These are phyloP conservation scores for Rhizophagus clarus DNA, from an alignment of 192 early-diverging fungal genomes.

Conservation along the genomic window DNA sequence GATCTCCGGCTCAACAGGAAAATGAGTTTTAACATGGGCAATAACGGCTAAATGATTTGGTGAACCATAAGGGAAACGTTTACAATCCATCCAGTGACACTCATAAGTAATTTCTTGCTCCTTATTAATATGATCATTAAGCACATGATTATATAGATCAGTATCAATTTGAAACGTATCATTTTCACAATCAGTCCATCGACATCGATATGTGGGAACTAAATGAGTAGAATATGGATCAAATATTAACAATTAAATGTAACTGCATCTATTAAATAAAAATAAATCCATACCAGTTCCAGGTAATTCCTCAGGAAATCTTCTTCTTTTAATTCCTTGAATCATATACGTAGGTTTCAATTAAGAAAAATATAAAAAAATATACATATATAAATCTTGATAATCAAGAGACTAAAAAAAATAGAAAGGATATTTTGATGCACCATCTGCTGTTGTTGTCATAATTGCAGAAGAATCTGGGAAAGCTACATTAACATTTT, in stretches of 20 bases:
- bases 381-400: not conserved
- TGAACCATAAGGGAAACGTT: slow-evolving; percentile 39
- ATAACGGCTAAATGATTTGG: slow-evolving; percentile 41
- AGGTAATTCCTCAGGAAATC: not conserved
- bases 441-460: slow-evolving; percentile 13
- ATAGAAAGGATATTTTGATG: slow-evolving; percentile 28
- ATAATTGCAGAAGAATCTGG: slow-evolving; percentile 19
- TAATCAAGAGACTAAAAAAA: slow-evolving; percentile 4
- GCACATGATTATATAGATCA: slow-evolving; percentile 50
- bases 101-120: slow-evolving; percentile 38
- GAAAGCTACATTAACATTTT: slow-evolving; percentile 23
- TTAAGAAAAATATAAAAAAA: not conserved
- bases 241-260: slow-evolving; percentile 8
- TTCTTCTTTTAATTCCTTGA: slow-evolving; percentile 19
- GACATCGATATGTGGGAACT: slow-evolving; percentile 46
- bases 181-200: slow-evolving; percentile 53
- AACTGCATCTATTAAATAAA: not conserved
- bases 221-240: slow-evolving; percentile 5
- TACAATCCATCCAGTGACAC: slow-evolving; percentile 57
- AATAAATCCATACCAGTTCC: not conserved
- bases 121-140: slow-evolving; percentile 49
- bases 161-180: slow-evolving; percentile 41
- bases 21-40: slow-evolving; percentile 55
- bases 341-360: slow-evolving; percentile 18
- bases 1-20: slow-evolving; percentile 47